phyloP scores from a whole-genome alignment of 2,329 filamentous ascomycete species.

The Verticillium isaacii region DNA sequence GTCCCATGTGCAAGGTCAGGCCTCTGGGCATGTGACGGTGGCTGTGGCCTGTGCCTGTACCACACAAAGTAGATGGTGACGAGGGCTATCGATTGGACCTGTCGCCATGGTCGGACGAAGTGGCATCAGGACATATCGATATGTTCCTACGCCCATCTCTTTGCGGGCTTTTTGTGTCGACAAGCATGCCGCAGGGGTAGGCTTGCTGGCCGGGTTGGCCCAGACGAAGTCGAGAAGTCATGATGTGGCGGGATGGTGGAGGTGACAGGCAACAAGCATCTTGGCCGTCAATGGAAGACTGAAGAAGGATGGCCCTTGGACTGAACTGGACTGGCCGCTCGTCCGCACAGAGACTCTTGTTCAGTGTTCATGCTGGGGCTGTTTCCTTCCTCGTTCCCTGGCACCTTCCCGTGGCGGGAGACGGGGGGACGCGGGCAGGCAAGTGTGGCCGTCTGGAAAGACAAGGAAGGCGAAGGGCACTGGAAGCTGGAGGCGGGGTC shows the following conservation, averaged over 20 bases:
- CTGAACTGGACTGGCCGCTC: neutral
- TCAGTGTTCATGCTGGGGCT: neutral
- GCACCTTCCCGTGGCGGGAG: neutral
- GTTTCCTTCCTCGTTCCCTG: neutral
- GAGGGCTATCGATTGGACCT: neutral
- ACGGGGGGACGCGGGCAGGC: neutral
- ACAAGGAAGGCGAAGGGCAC: neutral
- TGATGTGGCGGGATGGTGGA: neutral
- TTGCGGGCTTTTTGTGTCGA: neutral
- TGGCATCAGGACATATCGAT: neutral
- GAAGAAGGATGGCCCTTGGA: neutral
- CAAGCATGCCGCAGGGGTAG: neutral
- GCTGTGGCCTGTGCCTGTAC: neutral
- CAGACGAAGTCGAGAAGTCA: neutral
- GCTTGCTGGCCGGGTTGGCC: neutral
- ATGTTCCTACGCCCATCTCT: neutral
- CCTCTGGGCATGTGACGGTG: neutral
- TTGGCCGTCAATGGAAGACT: neutral
- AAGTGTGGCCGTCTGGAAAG: neutral
- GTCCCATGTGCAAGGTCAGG: neutral
- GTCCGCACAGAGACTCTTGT: neutral
- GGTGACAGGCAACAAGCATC: neutral
- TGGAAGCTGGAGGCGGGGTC: neutral
- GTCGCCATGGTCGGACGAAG: neutral
- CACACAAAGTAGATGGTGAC: too few species aligned